Base-by-base conservation (phyloP, 192 early-diverging fungal species). In the Obelidium mucronatum region DNA sequence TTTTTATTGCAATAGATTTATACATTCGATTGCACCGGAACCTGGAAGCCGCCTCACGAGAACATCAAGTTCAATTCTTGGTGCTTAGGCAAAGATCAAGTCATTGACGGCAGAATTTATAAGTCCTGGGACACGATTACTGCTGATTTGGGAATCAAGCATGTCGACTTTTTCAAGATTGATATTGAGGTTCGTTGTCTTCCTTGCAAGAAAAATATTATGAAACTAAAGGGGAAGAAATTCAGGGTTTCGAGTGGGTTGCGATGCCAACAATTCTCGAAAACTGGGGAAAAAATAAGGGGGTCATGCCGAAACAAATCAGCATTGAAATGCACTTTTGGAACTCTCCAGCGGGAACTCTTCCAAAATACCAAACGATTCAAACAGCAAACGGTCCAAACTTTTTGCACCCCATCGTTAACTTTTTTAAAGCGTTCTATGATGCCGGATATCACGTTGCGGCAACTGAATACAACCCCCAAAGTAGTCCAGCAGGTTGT, bases 21-120 rank as follows among this genome's bases (percentile, higher is more conserved):
- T 33, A 40, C 39, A 0, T 64, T 64, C 35, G 62, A 64, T 64
- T 64, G 62, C 33, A 64, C 62, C 35, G 62, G 62, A 6, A 33
- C 17, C 33, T 64, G 34, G 34, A 19, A 15, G 6, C 37, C 62
- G 17, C 31, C 31, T 19, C 13, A 64, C 39, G 30, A 24, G 15
- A 37, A 64, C 35, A 64, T 64, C 1, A 35, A 28, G 17, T 39
- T 64, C 4, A 13, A 64, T 33, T n/a, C 17, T 0, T 64, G 62
- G 62, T 64, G 62, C 35, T 24, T 64, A 5, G 62, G 62, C 15
- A 64, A 64, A 34, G 62, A 64, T 33, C 30, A 64, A 37, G 17
- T 64, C 31, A 64, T 64, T 40, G 40, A 64, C 11, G 62, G 62
- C 8, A 5, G 34, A 5, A 37, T 64, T 31, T 64, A 40, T 35